Conservation (phyloP, 1,284 basidiomycete genomes). For the Fomitopsis palustris region DNA sequence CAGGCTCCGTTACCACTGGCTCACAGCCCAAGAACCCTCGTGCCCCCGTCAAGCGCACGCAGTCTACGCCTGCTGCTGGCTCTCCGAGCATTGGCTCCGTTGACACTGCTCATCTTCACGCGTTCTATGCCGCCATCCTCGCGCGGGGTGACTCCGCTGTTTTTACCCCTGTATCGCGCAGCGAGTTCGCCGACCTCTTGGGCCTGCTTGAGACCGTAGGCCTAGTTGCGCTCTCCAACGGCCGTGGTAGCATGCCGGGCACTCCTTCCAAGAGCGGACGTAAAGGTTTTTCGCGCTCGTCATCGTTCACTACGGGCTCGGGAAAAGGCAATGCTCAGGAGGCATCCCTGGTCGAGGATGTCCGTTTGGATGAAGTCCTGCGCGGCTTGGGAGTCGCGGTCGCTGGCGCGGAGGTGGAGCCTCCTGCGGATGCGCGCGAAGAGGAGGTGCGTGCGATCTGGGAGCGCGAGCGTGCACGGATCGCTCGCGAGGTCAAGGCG, state of each 20-base stretch:
- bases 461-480: constrained; percentile 55
- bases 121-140: constrained; percentile 60
- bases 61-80: constrained; percentile 28
- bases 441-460: constrained; percentile 70
- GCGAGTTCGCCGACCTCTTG: constrained; percentile 70
- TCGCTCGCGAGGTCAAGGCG: constrained; percentile 51
- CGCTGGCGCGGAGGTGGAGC: constrained; percentile 20
- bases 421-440: constrained; percentile 47
- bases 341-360: constrained; percentile 50
- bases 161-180: constrained; percentile 65
- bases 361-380: constrained; percentile 61
- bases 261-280: constrained; percentile 40
- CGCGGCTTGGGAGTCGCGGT: constrained; percentile 56
- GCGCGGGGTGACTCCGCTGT: constrained; percentile 47
- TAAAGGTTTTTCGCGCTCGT: constrained; percentile 48
- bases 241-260: constrained; percentile 21
- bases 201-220: constrained; percentile 72
- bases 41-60: constrained; percentile 48
- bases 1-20: constrained; percentile 28
- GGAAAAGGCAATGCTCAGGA: constrained; percentile 42
- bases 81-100: constrained; percentile 31
- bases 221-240: constrained; percentile 43
- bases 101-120: constrained; percentile 57
- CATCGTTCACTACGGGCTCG: constrained; percentile 47
- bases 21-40: constrained; percentile 33